Base-by-base conservation (phyloP, 2,329 filamentous ascomycete species). In the Fusarium lateritium region DNA sequence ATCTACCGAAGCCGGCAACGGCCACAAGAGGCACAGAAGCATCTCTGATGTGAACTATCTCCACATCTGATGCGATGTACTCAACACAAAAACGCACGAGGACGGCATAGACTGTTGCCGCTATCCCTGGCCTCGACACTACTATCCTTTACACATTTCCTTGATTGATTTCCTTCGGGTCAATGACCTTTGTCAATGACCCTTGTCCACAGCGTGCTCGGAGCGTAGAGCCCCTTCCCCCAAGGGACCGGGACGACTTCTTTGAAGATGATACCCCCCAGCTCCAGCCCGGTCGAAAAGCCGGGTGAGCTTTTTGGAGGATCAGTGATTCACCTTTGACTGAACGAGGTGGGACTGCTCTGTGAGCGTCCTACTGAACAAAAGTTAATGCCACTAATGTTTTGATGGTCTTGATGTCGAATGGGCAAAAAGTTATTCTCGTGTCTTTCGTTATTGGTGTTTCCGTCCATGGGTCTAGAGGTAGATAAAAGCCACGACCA, bases 21-120 rank as follows among this genome's bases (percentile, higher is more conserved):
- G 76, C 19, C 87, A 89, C 77, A 89, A 89, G 78, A 82, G 84
- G 49, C 86, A 88, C 68, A 80, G 86, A 74, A 89, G 87, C 77
- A 85, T 89, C 65, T 86, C 86, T 22, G 86, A 89, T 68, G 83
- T 88, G 53, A 83, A 84, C 67, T 73, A 81, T 46, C 77, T 87
- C 66, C 80, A 77, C 49, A 79, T 86, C 61, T 86, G 76, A 81
- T 65, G 57, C 65, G 51, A 45, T 49, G 58, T 55, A 62, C 57
- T 58, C 55, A 64, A 45, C 34, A 34, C 56, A 65, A 74, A 81
- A 76, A 84, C 82, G 82, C 78, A 76, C 75, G 80, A 81, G 82
- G 82, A 84, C 81, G 82, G 82, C 79, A 78, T 83, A 78, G 76
- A 75, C 71, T 57, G 49, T 58, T 68, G 62, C 61, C 71, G 75